Conservation (phyloP, 768 basidiomycete species). For the Thelephora ganbajun region DNA sequence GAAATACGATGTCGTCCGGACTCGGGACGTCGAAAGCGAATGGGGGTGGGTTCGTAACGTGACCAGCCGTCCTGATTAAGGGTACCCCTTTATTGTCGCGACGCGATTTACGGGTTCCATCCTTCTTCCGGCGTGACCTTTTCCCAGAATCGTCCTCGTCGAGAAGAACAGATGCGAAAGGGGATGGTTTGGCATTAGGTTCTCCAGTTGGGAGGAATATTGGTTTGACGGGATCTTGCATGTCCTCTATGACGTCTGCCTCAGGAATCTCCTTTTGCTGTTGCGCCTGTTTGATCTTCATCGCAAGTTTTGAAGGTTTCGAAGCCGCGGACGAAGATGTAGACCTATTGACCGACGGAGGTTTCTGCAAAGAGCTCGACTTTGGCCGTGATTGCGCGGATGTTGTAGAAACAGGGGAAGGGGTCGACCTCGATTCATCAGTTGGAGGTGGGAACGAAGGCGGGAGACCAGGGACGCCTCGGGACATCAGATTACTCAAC, state of each 20-base stretch:
- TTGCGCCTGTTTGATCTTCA: constrained; percentile 53
- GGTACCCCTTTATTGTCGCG: background rate
- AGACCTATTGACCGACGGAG: background rate
- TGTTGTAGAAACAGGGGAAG: constrained; percentile 2
- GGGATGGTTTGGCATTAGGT: constrained; percentile 62
- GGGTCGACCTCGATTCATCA: background rate
- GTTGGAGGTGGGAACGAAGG: constrained; percentile 11
- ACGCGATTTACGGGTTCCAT: background rate
- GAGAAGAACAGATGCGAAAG: constrained; percentile 42
- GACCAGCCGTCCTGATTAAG: constrained; percentile 17
- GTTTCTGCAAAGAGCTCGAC: background rate
- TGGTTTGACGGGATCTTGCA: constrained; percentile 22
- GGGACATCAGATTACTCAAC: constrained; percentile 39
- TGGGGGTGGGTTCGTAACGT: constrained; percentile 19
- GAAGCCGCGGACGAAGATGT: constrained; percentile 10
- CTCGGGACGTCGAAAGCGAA: constrained; percentile 77
- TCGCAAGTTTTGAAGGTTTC: constrained; percentile 61
- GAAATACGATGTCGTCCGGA: constrained; percentile 81
- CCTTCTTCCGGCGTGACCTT: constrained; percentile 18
- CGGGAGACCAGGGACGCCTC: constrained; percentile 11
- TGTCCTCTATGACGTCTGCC: constrained; percentile 20
- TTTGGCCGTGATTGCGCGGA: background rate
- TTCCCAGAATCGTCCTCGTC: constrained; percentile 27
- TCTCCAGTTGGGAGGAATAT: constrained; percentile 42
- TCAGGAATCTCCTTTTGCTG: constrained; percentile 26